Percentiles rank a stretch among this genome's conserved stretches.
phyloP scores from a whole-genome alignment of 73 alveolate species.

The Tetrahymena elliotti region DNA sequence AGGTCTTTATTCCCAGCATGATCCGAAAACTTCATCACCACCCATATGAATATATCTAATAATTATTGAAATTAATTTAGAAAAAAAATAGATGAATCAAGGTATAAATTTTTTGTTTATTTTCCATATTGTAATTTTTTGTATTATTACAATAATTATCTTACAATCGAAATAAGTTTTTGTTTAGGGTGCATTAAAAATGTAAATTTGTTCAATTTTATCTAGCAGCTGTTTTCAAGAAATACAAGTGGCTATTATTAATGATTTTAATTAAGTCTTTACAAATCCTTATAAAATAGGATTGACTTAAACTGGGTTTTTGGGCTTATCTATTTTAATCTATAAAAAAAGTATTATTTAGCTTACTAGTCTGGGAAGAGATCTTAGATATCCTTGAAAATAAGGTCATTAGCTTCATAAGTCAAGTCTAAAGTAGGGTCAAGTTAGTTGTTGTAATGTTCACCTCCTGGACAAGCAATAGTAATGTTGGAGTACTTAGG shows the following conservation, averaged over 20 bases:
- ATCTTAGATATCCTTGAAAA: slow-evolving; percentile 11
- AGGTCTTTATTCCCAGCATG: slow-evolving; percentile 24
- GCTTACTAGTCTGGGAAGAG: slow-evolving; percentile 5
- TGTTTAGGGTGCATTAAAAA: neutral
- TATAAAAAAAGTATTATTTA: neutral
- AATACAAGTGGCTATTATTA: neutral
- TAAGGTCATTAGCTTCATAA: slow-evolving; percentile 10
- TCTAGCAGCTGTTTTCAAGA: neutral
- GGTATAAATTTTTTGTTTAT: neutral
- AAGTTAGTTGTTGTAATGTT: slow-evolving; percentile 6
- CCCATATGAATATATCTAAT: slow-evolving; percentile 14
- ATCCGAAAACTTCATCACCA: slow-evolving; percentile 26
- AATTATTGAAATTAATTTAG: neutral
- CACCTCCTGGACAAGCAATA: slow-evolving; percentile 13
- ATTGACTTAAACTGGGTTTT: neutral
- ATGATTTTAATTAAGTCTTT: no score
- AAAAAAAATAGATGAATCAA: no score
- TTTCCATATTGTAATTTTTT: neutral
- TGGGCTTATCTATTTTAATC: no score
- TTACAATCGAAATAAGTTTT: no score
- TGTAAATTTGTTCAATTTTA: neutral
- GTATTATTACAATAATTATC: no score
- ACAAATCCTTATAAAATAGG: no score
- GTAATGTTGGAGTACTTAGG: slow-evolving; percentile 12
- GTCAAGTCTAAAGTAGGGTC: slow-evolving; percentile 37